Base-by-base conservation (phyloP, 495 filamentous ascomycete genomes). In the Astrothelium macrocarpum region DNA sequence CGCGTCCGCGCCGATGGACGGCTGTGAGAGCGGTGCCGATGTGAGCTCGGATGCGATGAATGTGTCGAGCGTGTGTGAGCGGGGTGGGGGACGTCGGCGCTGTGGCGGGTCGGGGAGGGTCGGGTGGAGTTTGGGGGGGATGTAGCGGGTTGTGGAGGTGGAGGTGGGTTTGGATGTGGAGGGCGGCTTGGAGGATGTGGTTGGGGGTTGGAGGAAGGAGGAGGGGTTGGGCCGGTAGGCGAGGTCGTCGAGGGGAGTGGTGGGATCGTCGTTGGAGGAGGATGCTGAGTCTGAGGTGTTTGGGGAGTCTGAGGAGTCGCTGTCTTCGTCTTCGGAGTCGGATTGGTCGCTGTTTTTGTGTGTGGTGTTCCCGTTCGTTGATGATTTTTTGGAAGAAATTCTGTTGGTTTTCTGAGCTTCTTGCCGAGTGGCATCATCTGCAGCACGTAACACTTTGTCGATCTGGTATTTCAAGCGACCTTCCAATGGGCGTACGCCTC, bases 401-500 rank as follows among this genome's bases (percentile, higher is more conserved):
- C 12, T 29, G 31, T 59, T 32, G 56, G 1, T 20, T 59, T 31
- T 59, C 14, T 36, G 56, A 26, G 56, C 56, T 29, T 59, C 56
- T 20, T 14, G 39, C 60, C 26, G 43, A 56, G 23, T 65, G 0
- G 84, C 83, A 68, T 94, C 90, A 65, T 92, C 89, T 49, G 90
- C 90, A 0, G 90, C 89, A 62, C 89, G 88, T 26, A 98, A 79
- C 23, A 96, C 87, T 70, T 95, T 95, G 73, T 88, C 85, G 20
- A 94, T 96, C 71, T 83, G 82, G 78, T 96, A 98, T 75, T 96
- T 95, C 36, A 98, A 82, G 62, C 87, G 87, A 46, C 83, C 82
- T 72, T 98, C 94, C n/a, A 97, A 76, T 0, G 93, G 92, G 26
- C 87, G 82, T 2, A 95, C 88, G 59, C 95, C 95, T 70, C 89